Percentiles rank a stretch among this genome's conserved stretches.
These are phyloP conservation scores for Capsicum rhomboideum DNA, from an alignment of 257 asterid species.

Conservation along the genomic window DNA sequence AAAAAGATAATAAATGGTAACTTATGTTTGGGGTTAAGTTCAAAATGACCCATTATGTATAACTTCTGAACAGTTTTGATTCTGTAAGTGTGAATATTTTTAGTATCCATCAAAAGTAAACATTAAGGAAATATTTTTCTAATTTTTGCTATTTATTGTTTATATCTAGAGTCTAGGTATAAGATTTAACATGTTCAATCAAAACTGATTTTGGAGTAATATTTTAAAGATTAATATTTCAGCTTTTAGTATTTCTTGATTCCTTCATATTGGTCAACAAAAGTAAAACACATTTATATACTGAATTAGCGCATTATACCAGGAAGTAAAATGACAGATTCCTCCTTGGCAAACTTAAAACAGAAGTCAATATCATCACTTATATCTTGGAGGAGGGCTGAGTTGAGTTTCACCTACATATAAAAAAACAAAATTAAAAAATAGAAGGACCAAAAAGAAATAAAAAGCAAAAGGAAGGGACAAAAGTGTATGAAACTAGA, in stretches of 20 bases:
- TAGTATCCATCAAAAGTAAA: no score
- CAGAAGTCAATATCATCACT: conserved; percentile 61
- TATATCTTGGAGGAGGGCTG: conserved; percentile 45
- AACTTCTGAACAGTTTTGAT: background rate
- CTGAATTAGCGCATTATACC: conserved; percentile 24
- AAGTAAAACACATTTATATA: background rate
- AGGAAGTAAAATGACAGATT: conserved; percentile 73
- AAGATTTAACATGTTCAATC: background rate
- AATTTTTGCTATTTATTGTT: no score
- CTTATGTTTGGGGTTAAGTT: background rate
- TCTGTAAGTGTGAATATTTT: background rate
- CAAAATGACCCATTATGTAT: background rate
- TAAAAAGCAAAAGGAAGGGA: background rate
- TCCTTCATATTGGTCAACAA: background rate
- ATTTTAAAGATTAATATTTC: background rate
- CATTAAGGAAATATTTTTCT: no score
- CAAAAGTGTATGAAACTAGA: background rate
- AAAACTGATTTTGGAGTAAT: background rate
- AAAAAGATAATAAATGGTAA: background rate
- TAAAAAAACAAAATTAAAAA: background rate
- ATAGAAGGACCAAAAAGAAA: background rate
- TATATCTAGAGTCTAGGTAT: background rate
- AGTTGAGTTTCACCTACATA: conserved; percentile 52
- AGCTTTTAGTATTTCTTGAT: background rate
- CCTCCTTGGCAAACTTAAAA: conserved; percentile 81